Percentiles rank a stretch among this genome's conserved stretches.
phyloP scores from a whole-genome alignment of 2,329 filamentous ascomycete genomes.

The Colletotrichum brevisporum region DNA sequence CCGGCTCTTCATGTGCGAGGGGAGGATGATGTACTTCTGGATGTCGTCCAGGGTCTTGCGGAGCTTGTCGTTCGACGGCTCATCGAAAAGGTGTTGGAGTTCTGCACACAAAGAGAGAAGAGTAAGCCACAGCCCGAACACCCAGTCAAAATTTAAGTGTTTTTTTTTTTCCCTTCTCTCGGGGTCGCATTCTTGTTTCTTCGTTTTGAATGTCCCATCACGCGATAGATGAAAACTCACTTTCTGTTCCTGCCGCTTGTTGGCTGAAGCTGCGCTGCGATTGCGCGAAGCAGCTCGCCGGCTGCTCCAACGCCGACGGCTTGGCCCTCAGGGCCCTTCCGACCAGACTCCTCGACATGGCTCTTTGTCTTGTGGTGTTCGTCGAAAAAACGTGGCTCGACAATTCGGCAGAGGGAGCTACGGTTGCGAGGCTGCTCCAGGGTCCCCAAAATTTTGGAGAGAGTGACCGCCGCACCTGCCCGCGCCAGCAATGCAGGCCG shows the following conservation, averaged over 20 bases:
- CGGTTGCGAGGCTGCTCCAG: conserved; percentile 7
- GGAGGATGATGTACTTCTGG: conserved; percentile 72
- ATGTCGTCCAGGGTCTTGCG: conserved; percentile 66
- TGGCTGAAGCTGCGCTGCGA: conserved; percentile 41
- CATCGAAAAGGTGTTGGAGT: conserved; percentile 60
- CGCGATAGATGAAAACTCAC: conserved; percentile 16
- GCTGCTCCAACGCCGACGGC: conserved; percentile 36
- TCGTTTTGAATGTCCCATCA: too few relatives aligned
- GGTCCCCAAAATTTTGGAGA: conserved; percentile 37
- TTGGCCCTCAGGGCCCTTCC: conserved; percentile 40
- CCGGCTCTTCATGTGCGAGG: conserved; percentile 67
- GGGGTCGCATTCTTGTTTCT: not conserved
- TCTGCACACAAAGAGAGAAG: not conserved
- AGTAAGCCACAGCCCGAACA: too few relatives aligned
- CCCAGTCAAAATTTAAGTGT: too few relatives aligned
- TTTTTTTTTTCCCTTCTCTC: not conserved
- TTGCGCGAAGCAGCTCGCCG: conserved; percentile 30
- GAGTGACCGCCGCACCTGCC: conserved; percentile 1
- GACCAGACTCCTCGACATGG: conserved; percentile 37
- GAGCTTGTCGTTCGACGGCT: conserved; percentile 67
- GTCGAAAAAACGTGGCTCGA: conserved; percentile 13
- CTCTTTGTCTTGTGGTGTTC: not conserved
- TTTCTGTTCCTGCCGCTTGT: conserved; percentile 28
- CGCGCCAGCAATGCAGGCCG: not conserved
- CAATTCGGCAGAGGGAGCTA: conserved; percentile 25